Evolutionary conservation across 352 stramenopile genomes (phyloP).

Genomic region (Ophiocytium majus): DNA sequence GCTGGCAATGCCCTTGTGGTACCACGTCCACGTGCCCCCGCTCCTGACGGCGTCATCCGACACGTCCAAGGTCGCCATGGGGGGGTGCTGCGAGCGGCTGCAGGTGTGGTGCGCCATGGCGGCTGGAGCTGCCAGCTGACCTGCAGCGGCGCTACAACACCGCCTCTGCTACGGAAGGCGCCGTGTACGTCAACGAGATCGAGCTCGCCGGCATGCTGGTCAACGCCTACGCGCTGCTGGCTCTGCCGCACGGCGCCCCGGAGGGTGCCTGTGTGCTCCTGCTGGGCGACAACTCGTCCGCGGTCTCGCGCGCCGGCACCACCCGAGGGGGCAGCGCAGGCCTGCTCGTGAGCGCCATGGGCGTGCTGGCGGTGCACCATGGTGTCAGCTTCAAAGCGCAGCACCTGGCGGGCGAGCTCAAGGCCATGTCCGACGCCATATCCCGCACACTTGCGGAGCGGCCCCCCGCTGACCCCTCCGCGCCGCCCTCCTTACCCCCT

Average conservation of each 20-base stretch:
- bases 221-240: neutral
- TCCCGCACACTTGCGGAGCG: neutral
- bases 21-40: neutral
- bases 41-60: neutral
- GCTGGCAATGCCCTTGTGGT: neutral
- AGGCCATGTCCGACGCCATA: neutral
- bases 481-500: no score
- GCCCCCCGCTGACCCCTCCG: neutral
- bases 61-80: neutral
- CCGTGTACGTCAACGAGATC: neutral
- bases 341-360: neutral
- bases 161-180: neutral
- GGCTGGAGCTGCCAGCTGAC: neutral
- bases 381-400: neutral
- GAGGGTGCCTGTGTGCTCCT: neutral
- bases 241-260: neutral
- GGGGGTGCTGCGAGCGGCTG: neutral
- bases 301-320: neutral
- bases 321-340: no score
- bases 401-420: neutral
- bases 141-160: neutral
- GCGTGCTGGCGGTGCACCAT: neutral
- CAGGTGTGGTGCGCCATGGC: neutral
- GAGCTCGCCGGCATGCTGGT: slow-evolving; percentile 15
- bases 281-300: neutral